phyloP scores from a whole-genome alignment of 805 yeast genomes.

The Sugiyamaella boreocaroliniensis region DNA sequence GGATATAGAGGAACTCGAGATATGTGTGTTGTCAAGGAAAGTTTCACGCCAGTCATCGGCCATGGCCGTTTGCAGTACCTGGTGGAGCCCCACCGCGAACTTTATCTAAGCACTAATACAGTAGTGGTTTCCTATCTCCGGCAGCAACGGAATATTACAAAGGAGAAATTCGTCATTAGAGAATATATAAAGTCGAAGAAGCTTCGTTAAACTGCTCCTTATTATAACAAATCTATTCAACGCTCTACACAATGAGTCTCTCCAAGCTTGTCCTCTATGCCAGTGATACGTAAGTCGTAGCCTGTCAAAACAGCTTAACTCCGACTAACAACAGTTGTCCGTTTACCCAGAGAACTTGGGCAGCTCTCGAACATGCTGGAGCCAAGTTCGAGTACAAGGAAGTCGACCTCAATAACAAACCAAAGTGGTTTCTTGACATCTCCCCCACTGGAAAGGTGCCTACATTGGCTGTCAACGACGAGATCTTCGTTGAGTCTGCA shows the following conservation, averaged over 20 bases:
- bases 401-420: conserved; percentile 26
- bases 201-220: background rate
- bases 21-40: no score
- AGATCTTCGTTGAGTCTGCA: conserved; percentile 21
- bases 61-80: no score
- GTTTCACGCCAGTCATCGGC: no score
- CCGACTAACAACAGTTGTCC: conserved; percentile 19
- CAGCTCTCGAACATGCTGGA: conserved; percentile 24
- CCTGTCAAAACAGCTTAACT: no score
- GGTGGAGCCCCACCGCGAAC: no score
- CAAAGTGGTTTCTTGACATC: conserved; percentile 25
- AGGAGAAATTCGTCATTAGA: no score
- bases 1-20: no score
- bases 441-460: conserved; percentile 28
- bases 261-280: conserved; percentile 1
- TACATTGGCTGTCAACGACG: conserved; percentile 22
- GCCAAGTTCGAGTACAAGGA: conserved; percentile 24
- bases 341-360: conserved; percentile 28
- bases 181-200: no score
- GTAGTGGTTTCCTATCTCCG: no score
- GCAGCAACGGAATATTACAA: no score
- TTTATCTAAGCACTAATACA: no score
- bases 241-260: background rate
- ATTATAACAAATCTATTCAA: background rate
- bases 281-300: conserved; percentile 2